Evolutionary conservation across 768 basidiomycete species (phyloP), one percentile per base, ranked within the genome.

Genomic region (Suillus sp.): DNA sequence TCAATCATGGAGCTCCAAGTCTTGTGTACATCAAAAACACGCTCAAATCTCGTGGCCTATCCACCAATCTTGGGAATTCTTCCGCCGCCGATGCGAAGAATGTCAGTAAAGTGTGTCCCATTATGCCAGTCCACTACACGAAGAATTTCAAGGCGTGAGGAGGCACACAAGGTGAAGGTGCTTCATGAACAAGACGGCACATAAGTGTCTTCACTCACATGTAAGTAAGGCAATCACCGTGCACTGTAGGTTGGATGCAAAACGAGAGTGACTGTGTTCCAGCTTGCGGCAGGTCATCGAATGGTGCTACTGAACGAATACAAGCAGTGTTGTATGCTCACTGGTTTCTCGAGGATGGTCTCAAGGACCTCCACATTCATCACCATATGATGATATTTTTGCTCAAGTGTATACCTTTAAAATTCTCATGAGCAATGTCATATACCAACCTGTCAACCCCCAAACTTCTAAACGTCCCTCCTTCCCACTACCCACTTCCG

Each of bases 391-490:
- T 18, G 30, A 30, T 11, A n/a, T 1, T 73, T 76, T 18, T 27
- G 16, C 7, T 50, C 48, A 50, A 50, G 25, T 27, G 70, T 86
- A 83, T 38, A 85, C 77, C 55, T 77, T 75, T 66, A 91, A 69
- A 22, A 75, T 77, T 65, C 79, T 82, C 85, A 91, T 85, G 67
- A 92, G 75, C 55, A 84, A 68, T 53, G 81, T 83, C 60, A 92
- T 78, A 77, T 92, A 93, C 90, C 91, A 93, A 40, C 91, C 92
- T 25, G 92, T 92, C 70, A 93, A 75, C 0, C 92, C 91, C 90
- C 92, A 93, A 32, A 92, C 85, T 69, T 93, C 89, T 18, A 92
- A 73, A 62, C 78, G 78, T 13, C 80, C 83, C 54, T 50, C 27
- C 27, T 27, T 50, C 48, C 48, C 48, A 14, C 27, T 16, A 18